phyloP scores from a whole-genome alignment of 257 asterid genomes.

The Euphrasia confusa region DNA sequence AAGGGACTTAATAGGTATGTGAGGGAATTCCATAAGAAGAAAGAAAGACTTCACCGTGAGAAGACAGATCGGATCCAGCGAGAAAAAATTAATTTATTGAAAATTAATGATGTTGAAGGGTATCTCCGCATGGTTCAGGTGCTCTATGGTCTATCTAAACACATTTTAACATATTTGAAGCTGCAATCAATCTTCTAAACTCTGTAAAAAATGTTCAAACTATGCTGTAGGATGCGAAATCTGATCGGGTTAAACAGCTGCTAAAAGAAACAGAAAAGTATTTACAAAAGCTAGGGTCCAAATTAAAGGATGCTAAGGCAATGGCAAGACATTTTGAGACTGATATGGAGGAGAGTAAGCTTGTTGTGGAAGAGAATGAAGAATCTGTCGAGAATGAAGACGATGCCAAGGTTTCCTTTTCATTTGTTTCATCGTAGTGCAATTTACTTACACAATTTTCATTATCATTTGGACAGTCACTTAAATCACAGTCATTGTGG shows the following conservation, averaged over 20 bases:
- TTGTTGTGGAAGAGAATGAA: conserved; percentile 59
- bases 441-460: conserved; percentile 18
- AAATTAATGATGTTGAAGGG: conserved; percentile 98
- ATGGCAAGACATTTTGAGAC: conserved; percentile 63
- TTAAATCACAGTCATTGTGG: conserved; percentile 16
- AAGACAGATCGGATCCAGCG: conserved; percentile 98
- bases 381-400: conserved; percentile 61
- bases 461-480: conserved; percentile 7
- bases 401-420: conserved; percentile 81
- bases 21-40: conserved; percentile 95
- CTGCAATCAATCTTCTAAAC: conserved; percentile 19
- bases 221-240: conserved; percentile 82
- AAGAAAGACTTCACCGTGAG: conserved; percentile 95
- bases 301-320: conserved; percentile 81
- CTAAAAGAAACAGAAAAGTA: conserved; percentile 96
- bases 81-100: conserved; percentile 89
- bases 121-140: conserved; percentile 99
- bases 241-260: conserved; percentile 87
- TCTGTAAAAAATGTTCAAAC: conserved; percentile 21
- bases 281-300: conserved; percentile 90
- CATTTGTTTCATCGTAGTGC: conserved; percentile 7
- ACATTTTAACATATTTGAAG: conserved; percentile 8
- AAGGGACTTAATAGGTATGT: conserved; percentile 78
- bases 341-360: conserved; percentile 61
- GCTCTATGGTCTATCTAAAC: conserved; percentile 23